Percentiles rank a stretch among this genome's conserved stretches.
phyloP scores from a whole-genome alignment of 176 grass and related monocot genomes.

The Tuctoria greenei region DNA sequence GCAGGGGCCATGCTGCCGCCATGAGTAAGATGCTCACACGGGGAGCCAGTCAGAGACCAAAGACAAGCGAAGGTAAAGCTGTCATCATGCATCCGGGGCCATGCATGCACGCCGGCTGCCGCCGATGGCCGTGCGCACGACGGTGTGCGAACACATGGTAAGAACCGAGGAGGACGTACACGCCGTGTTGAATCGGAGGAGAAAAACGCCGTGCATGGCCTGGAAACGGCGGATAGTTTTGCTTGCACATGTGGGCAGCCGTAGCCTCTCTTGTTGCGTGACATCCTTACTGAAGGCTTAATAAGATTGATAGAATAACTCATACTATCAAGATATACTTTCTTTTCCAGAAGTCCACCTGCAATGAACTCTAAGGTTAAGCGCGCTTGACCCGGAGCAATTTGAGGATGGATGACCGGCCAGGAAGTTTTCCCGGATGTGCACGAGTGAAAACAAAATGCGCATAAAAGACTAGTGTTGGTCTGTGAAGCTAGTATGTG shows the following conservation, averaged over 20 bases:
- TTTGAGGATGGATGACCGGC: no score
- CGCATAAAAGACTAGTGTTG: no score
- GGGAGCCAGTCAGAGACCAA: neutral
- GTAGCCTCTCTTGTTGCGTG: neutral
- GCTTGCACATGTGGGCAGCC: neutral
- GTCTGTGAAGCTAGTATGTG: no score
- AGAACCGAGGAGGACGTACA: neutral
- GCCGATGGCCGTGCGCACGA: neutral
- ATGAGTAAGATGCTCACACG: neutral
- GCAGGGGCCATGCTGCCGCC: constrained; percentile 24
- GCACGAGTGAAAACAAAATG: no score
- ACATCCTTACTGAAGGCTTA: no score
- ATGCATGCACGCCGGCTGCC: no score
- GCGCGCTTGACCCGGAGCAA: no score
- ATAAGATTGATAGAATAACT: no score
- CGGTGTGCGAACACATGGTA: neutral
- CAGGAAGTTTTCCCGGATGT: no score
- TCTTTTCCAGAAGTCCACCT: no score
- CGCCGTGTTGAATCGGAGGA: constrained; percentile 14
- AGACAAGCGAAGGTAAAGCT: neutral
- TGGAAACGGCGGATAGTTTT: neutral
- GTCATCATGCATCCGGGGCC: neutral
- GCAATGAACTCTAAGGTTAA: no score
- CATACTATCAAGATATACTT: no score
- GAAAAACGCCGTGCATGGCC: neutral